phyloP scores from a whole-genome alignment of 2,329 filamentous ascomycete genomes.

The Cytospora mali region DNA sequence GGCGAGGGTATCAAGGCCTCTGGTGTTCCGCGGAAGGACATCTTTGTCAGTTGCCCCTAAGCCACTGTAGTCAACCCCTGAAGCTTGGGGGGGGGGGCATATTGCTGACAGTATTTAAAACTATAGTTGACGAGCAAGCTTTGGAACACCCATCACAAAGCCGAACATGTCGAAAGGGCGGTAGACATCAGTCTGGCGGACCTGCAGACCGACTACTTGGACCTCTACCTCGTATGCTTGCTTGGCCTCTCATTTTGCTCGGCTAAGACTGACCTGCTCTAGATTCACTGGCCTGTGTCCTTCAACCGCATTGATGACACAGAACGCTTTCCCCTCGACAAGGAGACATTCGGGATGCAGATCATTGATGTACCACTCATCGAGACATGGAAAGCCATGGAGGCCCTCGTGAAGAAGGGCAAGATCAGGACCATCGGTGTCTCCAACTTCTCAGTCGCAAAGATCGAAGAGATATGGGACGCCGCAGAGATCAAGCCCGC shows the following conservation, averaged over 20 bases:
- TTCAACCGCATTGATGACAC: constrained; percentile 45
- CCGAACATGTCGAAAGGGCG: constrained; percentile 45
- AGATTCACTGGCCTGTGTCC: constrained; percentile 52
- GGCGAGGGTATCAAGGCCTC: constrained; percentile 40
- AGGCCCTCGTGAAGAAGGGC: constrained; percentile 52
- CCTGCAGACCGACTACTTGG: constrained; percentile 48
- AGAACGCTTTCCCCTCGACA: constrained; percentile 44
- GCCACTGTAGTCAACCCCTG: neutral
- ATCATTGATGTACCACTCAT: constrained; percentile 44
- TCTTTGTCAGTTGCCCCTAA: constrained; percentile 33
- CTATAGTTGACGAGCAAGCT: constrained; percentile 53
- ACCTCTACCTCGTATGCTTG: constrained; percentile 46
- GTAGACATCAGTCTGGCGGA: constrained; percentile 46
- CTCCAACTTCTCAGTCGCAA: constrained; percentile 54
- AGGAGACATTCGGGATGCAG: constrained; percentile 47
- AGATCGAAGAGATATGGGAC: constrained; percentile 53
- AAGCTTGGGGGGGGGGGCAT: neutral
- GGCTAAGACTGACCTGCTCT: constrained; percentile 31
- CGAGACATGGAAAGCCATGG: constrained; percentile 62
- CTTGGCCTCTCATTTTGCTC: too few relatives aligned
- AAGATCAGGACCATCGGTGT: constrained; percentile 59
- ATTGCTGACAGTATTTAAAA: neutral
- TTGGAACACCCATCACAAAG: constrained; percentile 54
- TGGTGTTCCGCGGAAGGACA: constrained; percentile 36
- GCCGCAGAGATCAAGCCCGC: constrained; percentile 47